A percentile compares a stretch with the other conserved stretches of the same genome.
These are phyloP conservation scores for Sphaerosporella brunnea DNA, from an alignment of 495 filamentous ascomycete genomes.

Conservation along the genomic window DNA sequence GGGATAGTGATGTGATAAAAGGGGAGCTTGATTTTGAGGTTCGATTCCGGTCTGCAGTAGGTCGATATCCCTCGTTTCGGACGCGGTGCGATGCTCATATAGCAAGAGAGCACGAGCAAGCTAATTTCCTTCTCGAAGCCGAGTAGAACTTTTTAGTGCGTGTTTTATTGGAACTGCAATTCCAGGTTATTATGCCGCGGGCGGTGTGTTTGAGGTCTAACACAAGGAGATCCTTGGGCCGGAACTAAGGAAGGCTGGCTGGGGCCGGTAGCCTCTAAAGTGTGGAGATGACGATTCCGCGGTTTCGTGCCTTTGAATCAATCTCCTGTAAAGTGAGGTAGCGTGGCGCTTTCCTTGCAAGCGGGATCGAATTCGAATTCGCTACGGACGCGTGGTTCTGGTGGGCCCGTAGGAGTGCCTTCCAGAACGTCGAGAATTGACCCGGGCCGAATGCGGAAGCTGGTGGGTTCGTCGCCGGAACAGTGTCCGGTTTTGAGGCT, in stretches of 20 bases:
- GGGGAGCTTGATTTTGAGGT: no score
- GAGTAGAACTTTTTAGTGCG: background rate
- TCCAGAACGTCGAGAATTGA: background rate
- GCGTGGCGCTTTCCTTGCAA: background rate
- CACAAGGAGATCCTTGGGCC: background rate
- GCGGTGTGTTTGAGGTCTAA: background rate
- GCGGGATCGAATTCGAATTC: background rate
- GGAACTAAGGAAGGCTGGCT: background rate
- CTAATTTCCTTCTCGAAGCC: constrained; percentile 7
- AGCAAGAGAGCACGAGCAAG: background rate
- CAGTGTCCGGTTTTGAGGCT: no score
- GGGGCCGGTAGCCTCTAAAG: background rate
- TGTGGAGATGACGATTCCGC: background rate
- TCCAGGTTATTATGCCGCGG: background rate
- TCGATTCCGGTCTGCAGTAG: no score
- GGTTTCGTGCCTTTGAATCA: background rate
- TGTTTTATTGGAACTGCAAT: no score
- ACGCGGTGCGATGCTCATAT: no score
- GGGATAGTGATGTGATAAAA: no score
- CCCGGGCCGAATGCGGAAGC: background rate
- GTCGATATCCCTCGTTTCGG: no score
- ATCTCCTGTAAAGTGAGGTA: background rate
- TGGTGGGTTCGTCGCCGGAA: no score
- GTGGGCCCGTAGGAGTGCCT: background rate
- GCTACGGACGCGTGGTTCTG: background rate